Base-by-base conservation (phyloP, 805 yeast genomes). In the Spathaspora arborariae region DNA sequence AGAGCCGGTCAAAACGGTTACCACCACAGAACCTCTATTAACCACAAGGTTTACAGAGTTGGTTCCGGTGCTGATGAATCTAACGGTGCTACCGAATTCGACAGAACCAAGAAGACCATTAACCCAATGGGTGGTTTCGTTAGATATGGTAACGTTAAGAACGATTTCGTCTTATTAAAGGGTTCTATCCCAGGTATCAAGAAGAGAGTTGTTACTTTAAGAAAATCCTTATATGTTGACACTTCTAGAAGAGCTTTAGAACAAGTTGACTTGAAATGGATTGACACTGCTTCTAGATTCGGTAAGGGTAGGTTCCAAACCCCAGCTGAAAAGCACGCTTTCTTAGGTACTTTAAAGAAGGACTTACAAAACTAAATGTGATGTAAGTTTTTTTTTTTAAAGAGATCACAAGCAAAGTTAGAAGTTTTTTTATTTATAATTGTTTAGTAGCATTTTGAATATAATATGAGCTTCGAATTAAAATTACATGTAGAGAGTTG, bases 271-370 rank as follows among this genome's bases (percentile, higher is more conserved):
- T 88, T 94, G 79, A 94, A 94, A 81, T 94, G 98, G 99, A 94
- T 94, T 75, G 99, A 94, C 78, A 94, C 99, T 68, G 96, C 99
- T 74, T 94, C 99, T 71, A 91, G 92, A 81, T 94, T 94, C 91
- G 99, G 99, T 87, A 95, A 94, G 89, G 99, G 99, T 84, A 94
- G 99, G 86, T 94, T 94, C 98, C 99, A 94, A 83, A 94, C 99
- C 71, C 96, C 97, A 68, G 98, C 97, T 76, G 99, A 94, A 85
- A 95, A 95, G 91, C 90, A 85, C 73, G 96, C 99, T 73, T 94
- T 94, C 92, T 69, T 91, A 82, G 99, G 99, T 82, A 92, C 99
- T 72, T 86, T 94, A 76, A 94, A 94, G 96, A 91, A 88, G 85
- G 97, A 91, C 78, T 83, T 88, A 74, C 79, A 82, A 71, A 61